Percentiles rank a stretch among this genome's conserved stretches.
These are phyloP conservation scores for Neopestalotiopsis sp. DNA, from an alignment of 2,329 filamentous ascomycete genomes.

Conservation along the genomic window DNA sequence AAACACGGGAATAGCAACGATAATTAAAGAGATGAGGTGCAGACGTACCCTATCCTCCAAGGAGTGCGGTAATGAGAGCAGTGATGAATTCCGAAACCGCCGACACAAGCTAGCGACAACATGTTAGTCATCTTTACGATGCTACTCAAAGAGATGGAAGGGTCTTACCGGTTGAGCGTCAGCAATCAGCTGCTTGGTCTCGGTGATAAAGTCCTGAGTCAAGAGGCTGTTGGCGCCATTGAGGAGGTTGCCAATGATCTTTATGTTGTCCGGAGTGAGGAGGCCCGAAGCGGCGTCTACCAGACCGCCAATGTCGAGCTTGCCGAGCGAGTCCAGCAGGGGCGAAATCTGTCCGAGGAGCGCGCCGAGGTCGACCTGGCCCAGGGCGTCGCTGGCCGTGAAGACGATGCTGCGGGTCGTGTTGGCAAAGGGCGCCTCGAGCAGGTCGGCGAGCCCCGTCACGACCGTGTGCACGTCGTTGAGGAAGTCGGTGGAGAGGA, in stretches of 20 bases:
- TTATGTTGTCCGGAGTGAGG: constrained; percentile 1
- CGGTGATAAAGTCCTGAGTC: constrained; percentile 1
- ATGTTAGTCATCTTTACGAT: background rate
- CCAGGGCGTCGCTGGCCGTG: constrained; percentile 34
- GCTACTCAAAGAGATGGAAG: background rate
- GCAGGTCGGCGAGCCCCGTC: constrained; percentile 17
- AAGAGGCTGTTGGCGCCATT: constrained; percentile 6
- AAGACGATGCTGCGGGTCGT: constrained; percentile 55
- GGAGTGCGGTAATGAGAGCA: constrained; percentile 16
- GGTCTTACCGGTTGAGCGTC: background rate
- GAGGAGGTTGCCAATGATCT: constrained; percentile 11
- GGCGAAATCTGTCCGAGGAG: background rate
- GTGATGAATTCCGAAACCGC: constrained; percentile 18
- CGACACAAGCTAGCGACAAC: constrained; percentile 9
- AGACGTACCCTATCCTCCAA: constrained; percentile 16
- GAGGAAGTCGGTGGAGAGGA: constrained; percentile 17
- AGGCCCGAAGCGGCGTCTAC: constrained; percentile 1
- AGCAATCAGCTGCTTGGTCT: background rate
- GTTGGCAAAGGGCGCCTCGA: constrained; percentile 15
- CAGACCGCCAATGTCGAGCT: constrained; percentile 9
- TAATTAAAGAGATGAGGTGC: too few species aligned
- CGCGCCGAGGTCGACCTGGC: background rate
- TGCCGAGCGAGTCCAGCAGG: background rate
- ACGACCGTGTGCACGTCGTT: constrained; percentile 14
- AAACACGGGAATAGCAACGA: background rate